These are phyloP conservation scores for Rhodotorula sp. DNA, from an alignment of 1,284 basidiomycete genomes.

Conservation along the genomic window DNA sequence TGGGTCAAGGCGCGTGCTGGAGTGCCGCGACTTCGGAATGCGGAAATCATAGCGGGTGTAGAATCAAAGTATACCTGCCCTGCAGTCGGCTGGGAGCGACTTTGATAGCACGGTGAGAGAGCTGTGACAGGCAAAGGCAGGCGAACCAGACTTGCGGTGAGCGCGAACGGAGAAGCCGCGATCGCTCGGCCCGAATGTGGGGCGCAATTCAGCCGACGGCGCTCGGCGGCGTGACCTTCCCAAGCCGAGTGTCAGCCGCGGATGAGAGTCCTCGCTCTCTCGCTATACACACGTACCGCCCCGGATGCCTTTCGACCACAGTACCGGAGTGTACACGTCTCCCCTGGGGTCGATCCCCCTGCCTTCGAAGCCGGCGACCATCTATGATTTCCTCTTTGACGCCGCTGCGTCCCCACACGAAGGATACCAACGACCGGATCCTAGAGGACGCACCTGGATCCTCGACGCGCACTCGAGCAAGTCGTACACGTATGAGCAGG, in stretches of 20 bases:
- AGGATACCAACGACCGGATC: neutral
- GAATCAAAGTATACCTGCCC: too few relatives aligned
- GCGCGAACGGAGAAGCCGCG: too few relatives aligned
- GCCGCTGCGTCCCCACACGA: neutral
- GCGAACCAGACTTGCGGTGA: too few relatives aligned
- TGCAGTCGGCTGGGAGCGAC: too few relatives aligned
- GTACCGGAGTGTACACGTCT: conserved; percentile 27
- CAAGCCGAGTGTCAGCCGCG: neutral
- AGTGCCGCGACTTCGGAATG: neutral
- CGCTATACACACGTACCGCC: neutral
- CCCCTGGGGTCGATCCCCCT: neutral
- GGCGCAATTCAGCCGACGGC: too few relatives aligned
- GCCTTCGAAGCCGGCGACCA: conserved; percentile 9
- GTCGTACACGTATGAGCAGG: conserved; percentile 14
- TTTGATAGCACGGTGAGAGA: too few relatives aligned
- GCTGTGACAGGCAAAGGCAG: too few relatives aligned
- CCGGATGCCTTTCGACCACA: conserved; percentile 32
- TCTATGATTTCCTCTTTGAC: conserved; percentile 37
- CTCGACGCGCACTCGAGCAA: conserved; percentile 17
- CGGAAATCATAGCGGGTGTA: neutral
- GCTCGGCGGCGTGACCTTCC: neutral
- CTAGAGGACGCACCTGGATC: conserved; percentile 20
- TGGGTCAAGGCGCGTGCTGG: neutral
- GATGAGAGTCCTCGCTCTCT: too few relatives aligned
- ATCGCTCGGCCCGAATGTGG: too few relatives aligned